A percentile compares a stretch with the other conserved stretches of the same genome.
Conservation (phyloP, 768 basidiomycete species). For the Aureoboletus auriporus region DNA sequence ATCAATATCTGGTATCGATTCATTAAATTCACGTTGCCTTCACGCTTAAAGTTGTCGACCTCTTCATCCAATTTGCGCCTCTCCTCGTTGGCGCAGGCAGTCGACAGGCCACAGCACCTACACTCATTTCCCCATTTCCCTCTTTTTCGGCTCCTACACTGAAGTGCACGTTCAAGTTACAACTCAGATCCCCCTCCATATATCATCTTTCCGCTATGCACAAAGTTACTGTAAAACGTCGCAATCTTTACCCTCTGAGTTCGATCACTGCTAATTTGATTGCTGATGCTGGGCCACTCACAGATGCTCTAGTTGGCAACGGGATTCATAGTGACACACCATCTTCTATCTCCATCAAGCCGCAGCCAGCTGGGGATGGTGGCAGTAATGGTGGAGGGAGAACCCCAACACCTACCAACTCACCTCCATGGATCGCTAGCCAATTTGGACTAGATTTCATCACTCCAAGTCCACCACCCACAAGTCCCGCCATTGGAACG, state of each 20-base stretch:
- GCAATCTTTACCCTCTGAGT: conserved; percentile 28
- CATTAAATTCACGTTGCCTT: conserved; percentile 4
- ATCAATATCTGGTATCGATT: conserved; percentile 3
- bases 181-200: no score
- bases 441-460: background rate
- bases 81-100: conserved; percentile 10
- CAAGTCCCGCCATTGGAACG: background rate
- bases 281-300: conserved; percentile 37
- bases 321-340: background rate
- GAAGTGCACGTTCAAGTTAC: background rate
- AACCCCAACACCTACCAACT: background rate
- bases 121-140: conserved; percentile 21
- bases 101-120: conserved; percentile 7
- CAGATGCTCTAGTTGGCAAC: conserved; percentile 32
- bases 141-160: conserved; percentile 12
- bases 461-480: background rate
- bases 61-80: background rate
- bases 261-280: no score
- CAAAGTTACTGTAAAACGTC: conserved; percentile 13
- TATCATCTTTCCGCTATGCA: conserved; percentile 9
- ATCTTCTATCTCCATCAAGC: conserved; percentile 2
- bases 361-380: conserved; percentile 2
- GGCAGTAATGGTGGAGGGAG: background rate
- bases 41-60: background rate
- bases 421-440: conserved; percentile 4